phyloP scores from a whole-genome alignment of 176 grass and related monocot species.

The Zea luxurians region DNA sequence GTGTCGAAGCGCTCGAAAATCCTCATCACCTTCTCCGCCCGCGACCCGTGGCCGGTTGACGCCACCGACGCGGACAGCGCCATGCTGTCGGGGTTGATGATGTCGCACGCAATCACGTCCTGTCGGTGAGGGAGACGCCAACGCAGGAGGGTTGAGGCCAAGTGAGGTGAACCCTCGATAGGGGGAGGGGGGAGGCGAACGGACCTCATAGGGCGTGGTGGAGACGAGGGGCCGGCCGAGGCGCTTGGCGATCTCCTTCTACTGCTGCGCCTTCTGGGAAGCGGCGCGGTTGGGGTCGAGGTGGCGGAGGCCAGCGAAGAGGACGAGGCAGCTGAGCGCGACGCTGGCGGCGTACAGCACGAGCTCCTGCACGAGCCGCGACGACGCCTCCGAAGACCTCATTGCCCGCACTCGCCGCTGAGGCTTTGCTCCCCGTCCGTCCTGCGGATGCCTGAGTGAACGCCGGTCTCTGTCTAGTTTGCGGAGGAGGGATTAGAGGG shows the following conservation, averaged over 20 bases:
- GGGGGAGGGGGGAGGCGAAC: too few relatives aligned
- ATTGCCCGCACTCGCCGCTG: slow-evolving; percentile 30
- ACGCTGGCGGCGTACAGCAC: slow-evolving; percentile 93
- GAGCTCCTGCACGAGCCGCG: slow-evolving; percentile 87
- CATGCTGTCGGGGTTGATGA: slow-evolving; percentile 96
- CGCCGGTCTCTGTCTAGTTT: background rate
- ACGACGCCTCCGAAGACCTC: slow-evolving; percentile 57
- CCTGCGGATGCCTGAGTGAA: too few relatives aligned
- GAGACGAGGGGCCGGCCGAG: slow-evolving; percentile 85
- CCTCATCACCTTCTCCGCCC: slow-evolving; percentile 70
- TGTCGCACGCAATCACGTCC: slow-evolving; percentile 97
- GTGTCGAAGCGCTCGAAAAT: slow-evolving; percentile 92
- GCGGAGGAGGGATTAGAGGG: background rate
- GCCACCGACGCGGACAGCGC: slow-evolving; percentile 58
- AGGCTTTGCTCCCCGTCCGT: background rate
- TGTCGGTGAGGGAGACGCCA: background rate
- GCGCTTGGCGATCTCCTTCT: slow-evolving; percentile 98
- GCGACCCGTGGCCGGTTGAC: slow-evolving; percentile 50
- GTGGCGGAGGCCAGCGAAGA: slow-evolving; percentile 91
- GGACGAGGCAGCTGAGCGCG: slow-evolving; percentile 84
- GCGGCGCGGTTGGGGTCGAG: slow-evolving; percentile 90
- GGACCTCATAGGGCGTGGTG: slow-evolving; percentile 93
- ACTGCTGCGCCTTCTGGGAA: slow-evolving; percentile 81
- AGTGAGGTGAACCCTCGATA: slow-evolving; percentile 1
- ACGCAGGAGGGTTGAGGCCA: background rate